A percentile compares a stretch with the other conserved stretches of the same genome.
These are phyloP conservation scores for Blakeslea trispora DNA, from an alignment of 371 early-diverging fungal species.

Conservation along the genomic window DNA sequence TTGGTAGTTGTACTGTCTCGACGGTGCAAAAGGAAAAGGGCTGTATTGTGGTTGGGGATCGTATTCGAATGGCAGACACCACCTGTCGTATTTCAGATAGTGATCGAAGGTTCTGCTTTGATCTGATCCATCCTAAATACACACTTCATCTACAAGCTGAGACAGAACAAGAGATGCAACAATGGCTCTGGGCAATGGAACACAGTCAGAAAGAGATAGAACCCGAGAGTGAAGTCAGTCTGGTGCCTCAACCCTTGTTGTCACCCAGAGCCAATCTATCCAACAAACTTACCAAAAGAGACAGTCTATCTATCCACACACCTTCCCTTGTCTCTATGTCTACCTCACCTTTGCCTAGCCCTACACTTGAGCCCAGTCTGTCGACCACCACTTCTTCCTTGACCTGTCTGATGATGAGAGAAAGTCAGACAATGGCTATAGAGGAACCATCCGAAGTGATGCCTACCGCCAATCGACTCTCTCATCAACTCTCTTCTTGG, in stretches of 20 bases:
- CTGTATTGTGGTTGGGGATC: slow-evolving; percentile 51
- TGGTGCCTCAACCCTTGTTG: not conserved
- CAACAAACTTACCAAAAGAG: not conserved
- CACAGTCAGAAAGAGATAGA: not conserved
- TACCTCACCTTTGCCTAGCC: not conserved
- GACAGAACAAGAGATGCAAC: slow-evolving; percentile 63
- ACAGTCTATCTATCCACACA: too few species aligned
- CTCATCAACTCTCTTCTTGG: slow-evolving; percentile 24
- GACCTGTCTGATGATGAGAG: slow-evolving; percentile 15
- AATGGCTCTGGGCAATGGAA: slow-evolving; percentile 65
- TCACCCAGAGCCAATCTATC: not conserved
- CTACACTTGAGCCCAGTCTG: not conserved
- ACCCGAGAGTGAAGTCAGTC: not conserved
- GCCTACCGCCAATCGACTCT: not conserved
- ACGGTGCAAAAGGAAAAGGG: slow-evolving; percentile 54
- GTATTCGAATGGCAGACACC: slow-evolving; percentile 53
- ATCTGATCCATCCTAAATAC: slow-evolving; percentile 50
- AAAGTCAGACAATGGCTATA: not conserved
- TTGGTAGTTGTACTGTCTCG: slow-evolving; percentile 36
- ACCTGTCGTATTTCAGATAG: slow-evolving; percentile 47
- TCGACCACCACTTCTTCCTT: slow-evolving; percentile 17
- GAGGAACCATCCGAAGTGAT: not conserved
- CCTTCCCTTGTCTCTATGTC: not conserved
- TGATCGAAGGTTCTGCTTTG: slow-evolving; percentile 73
- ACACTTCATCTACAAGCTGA: slow-evolving; percentile 63